A percentile compares a stretch with the other conserved stretches of the same genome.
Conservation (phyloP, 495 filamentous ascomycete species). For the Penicillium riverlandense region DNA sequence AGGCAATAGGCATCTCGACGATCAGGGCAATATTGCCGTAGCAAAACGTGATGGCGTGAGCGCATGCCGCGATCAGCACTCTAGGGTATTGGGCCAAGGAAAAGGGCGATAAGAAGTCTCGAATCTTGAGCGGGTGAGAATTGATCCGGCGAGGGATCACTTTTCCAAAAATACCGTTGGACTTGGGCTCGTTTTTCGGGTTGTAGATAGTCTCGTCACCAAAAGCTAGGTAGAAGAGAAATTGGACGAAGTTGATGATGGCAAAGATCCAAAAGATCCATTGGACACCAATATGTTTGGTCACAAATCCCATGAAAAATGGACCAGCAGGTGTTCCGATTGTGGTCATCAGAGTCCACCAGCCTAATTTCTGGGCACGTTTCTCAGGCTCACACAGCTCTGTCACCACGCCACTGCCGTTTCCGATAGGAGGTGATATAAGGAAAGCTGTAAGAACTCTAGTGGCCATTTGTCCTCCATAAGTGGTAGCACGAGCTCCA, state of each 20-base stretch:
- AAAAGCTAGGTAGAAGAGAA: no score
- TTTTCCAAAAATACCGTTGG: no score
- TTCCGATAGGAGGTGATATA: constrained; percentile 19
- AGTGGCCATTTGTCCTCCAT: constrained; percentile 7
- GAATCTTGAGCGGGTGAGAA: no score
- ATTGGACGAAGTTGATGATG: no score
- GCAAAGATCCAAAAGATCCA: constrained; percentile 33
- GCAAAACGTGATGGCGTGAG: constrained; percentile 24
- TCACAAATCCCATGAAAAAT: constrained; percentile 23
- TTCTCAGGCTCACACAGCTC: constrained; percentile 14
- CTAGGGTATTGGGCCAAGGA: no score
- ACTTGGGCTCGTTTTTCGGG: constrained; percentile 1
- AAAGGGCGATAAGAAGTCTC: no score
- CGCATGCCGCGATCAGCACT: constrained; percentile 10
- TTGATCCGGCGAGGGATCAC: no score
- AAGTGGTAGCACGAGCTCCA: no score
- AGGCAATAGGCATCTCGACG: constrained; percentile 26
- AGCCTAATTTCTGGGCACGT: constrained; percentile 18
- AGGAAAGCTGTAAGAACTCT: constrained; percentile 13
- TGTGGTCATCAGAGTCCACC: constrained; percentile 20
- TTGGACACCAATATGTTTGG: constrained; percentile 16
- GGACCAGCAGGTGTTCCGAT: constrained; percentile 15
- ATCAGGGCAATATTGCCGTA: constrained; percentile 23
- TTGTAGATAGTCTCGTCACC: constrained; percentile 15
- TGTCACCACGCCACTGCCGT: constrained; percentile 19